Evolutionary conservation across 495 filamentous ascomycete species (phyloP), one percentile per base, ranked within the genome.

Genomic region (Penicillium macrosclerotiorum): DNA sequence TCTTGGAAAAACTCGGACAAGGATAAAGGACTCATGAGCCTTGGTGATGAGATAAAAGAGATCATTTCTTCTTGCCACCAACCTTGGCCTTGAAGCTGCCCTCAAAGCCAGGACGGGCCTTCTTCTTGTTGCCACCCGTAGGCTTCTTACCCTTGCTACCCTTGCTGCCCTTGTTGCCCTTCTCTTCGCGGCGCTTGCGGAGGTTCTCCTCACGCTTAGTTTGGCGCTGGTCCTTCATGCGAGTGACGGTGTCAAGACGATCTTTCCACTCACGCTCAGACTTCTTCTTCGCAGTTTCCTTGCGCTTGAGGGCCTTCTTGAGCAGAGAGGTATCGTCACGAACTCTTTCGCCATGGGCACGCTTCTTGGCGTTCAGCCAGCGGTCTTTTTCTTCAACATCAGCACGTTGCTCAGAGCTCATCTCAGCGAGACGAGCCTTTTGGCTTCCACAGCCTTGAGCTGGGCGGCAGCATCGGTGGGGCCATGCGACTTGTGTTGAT

Each of bases 291-390:
- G 77, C 71, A 51, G 82, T 83, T 61, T 95, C 89, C 68, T 94
- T 90, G 49, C 92, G 83, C 78, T 96, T 96, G 46, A 96, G 70
- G 2, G 90, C 89, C 75, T 96, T 96, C 79, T 94, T 94, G 9
- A 98, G 78, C 25, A 97, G 63, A n/a, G 77, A 81, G 40, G 86
- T 86, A 61, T 95, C 88, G 49, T 97, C 90, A 46, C 82, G 77
- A n/a, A 96, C 82, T 54, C 90, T 89, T 62, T 96, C 90, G 20
- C 93, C 89, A 51, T 92, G 86, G 3, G 87, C 89, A 19, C 87
- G 84, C 64, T 91, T 88, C 66, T 89, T 82, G 5, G 92, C 93
- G 38, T 90, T 92, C 45, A 94, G 74, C 93, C 93, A 98, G 37
- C 82, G 65, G 59, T 98, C 92, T 71, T 96, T 96, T 68, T 96